These are phyloP conservation scores for Citrus sinensis DNA, from an alignment of 345 rosid species.

Conservation along the genomic window DNA sequence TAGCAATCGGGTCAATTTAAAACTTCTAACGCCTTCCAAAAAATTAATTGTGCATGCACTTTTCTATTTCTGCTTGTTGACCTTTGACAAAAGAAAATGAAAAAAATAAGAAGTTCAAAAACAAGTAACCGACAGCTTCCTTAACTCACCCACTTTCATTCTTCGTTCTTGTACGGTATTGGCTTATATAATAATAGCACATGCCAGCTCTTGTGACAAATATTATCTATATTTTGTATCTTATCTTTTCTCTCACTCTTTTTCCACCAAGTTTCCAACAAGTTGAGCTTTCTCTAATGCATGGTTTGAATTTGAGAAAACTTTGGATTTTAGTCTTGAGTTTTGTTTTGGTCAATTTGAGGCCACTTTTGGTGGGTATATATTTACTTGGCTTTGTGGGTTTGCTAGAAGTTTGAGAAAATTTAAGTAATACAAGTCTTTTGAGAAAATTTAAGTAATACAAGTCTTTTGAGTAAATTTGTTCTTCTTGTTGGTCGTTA, in stretches of 20 bases:
- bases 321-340: background rate
- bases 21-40: conserved; percentile 8
- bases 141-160: background rate
- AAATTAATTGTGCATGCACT: background rate
- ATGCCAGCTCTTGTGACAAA: conserved; percentile 8
- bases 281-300: background rate
- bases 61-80: background rate
- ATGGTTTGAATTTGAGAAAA: background rate
- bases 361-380: conserved; percentile 3
- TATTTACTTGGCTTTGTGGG: background rate
- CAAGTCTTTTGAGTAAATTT: background rate
- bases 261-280: conserved; percentile 41
- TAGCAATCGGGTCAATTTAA: conserved; percentile 13
- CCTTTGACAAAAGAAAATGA: conserved; percentile 8
- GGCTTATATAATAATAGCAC: conserved; percentile 11
- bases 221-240: background rate
- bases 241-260: conserved; percentile 13
- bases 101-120: background rate
- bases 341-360: conserved; percentile 10
- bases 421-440: background rate
- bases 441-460: background rate
- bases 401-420: background rate
- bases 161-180: background rate
- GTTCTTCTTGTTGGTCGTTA: background rate
- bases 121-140: conserved; percentile 16